Base-by-base conservation (phyloP, 2,329 filamentous ascomycete genomes). In the Hypoxylon sp. region DNA sequence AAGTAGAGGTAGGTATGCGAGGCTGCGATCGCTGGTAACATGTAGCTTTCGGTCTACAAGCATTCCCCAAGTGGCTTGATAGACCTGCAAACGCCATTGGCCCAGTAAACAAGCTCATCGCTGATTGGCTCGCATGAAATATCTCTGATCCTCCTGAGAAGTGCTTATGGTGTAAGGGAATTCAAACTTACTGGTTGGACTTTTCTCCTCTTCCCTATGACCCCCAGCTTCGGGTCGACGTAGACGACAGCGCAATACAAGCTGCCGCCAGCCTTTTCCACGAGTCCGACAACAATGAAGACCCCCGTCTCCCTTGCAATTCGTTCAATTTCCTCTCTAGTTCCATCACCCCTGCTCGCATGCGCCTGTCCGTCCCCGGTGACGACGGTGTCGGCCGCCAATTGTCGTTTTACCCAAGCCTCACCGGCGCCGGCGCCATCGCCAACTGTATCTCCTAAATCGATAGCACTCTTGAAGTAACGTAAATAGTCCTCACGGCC, bases 161-260 rank as follows among this genome's bases (percentile, higher is more conserved):
- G 43, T 41, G 5, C 16, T 50, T 12, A 29, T 27, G 16, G 30
- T 11, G 12, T 60, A 29, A 54, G 43, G 46, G 32, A 65, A 58
- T 27, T 39, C 23, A 37, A 61, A 82, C 87, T 74, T 78, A 91
- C 90, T 16, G 94, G 95, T 89, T 97, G 95, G 21, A 97, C 92
- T 79, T 97, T 97, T 74, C 94, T 85, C 69, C 94, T 86, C 84
- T 97, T 97, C 19, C 93, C 94, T 19, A 97, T 76, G 6, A 91
- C 78, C 4, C 94, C 94, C 48, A 85, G 76, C 43, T 79, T 81
- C 0, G 94, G 94, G 76, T 92, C 93, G 0, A 97, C 90, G 75
- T 96, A 97, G 3, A 97, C 85, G 0, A 87, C 92, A 2, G 88
- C 84, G 77, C 94, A 97, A 76, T 97, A 97, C 54, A 97, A 76